Base-by-base conservation (phyloP, 2,329 filamentous ascomycete species). In the Colletotrichum viniferum region DNA sequence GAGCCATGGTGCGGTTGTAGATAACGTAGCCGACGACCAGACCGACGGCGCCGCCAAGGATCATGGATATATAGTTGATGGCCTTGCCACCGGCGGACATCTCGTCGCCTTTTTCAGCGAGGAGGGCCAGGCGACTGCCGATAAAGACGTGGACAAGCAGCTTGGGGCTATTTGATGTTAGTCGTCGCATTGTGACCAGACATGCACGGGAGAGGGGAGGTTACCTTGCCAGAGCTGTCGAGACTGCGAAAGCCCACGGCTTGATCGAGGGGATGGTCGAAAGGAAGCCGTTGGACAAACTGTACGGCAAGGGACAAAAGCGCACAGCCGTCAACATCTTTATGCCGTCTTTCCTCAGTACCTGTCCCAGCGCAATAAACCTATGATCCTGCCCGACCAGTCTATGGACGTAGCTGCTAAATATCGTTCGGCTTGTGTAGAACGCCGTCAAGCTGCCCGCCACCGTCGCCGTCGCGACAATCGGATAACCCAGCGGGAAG, bases 111-210 rank as follows among this genome's bases (percentile, higher is more conserved):
- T 92, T 90, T 80, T 98, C 94, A n/a, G 94, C 95, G 38, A 99
- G 91, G 68, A 93, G 88, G 60, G 95, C 95, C 18, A 99, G 88
- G 71, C 96, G 91, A 81, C 91, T 93, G 76, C 97, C 97, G 80
- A 99, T 95, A 85, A 98, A 99, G 79, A 98, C 92, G 82, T 98
- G 95, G 66, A 99, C 92, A 74, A 98, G 88, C 21, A 99, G 88
- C 81, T 98, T 99, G 8, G 97, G 97, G 16, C 89, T 91, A 67
- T 68, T 30, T 36, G 9, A 10, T 21, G 52, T 80, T 36, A 77
- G 76, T 30, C 10, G 18, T 24, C 26, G 58, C 56, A 56, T 10
- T 18, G 66, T 60, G 21, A 28, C 26, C 24, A 18, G 7, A 34
- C 48, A 28, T 18, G 24, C 52, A 63, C 16, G n/a, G 48, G 34